Evolutionary conservation across 306 rosid genomes (phyloP).

Genomic region (Quercus agrifolia): DNA sequence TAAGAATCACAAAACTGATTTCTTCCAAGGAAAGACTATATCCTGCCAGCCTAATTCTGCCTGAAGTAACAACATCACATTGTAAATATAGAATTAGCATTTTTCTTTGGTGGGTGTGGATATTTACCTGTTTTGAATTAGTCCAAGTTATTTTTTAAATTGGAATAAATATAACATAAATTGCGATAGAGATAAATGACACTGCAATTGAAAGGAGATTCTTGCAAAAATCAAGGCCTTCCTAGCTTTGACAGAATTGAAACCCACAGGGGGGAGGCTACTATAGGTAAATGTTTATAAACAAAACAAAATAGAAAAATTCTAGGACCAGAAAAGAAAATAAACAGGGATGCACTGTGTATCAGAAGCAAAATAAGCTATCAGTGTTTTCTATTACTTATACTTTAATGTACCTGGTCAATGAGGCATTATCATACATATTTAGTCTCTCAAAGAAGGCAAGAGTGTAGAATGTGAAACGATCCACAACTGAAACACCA

Average conservation of each 20-base stretch:
- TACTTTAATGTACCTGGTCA: slow-evolving; percentile 60
- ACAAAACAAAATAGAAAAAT: slow-evolving; percentile 21
- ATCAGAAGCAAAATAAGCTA: slow-evolving; percentile 2
- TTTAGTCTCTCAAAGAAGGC: slow-evolving; percentile 90
- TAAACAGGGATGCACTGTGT: background rate
- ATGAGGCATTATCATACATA: slow-evolving; percentile 89
- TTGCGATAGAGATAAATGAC: background rate
- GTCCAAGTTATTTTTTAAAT: too few species aligned
- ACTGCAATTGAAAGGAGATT: background rate
- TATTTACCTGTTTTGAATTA: background rate
- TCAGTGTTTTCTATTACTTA: background rate
- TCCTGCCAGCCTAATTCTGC: background rate
- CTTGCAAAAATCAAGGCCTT: background rate
- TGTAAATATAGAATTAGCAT: background rate
- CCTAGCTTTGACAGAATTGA: background rate
- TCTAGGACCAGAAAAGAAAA: slow-evolving; percentile 2
- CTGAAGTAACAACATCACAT: background rate
- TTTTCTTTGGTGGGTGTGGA: background rate
- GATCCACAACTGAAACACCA: slow-evolving; percentile 97
- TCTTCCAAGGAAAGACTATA: background rate
- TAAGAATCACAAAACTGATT: background rate
- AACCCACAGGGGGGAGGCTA: background rate
- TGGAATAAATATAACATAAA: background rate
- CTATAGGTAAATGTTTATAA: background rate
- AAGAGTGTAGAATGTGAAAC: slow-evolving; percentile 89